These are phyloP conservation scores for Fraxinus anomala DNA, from an alignment of 257 asterid genomes.

Conservation along the genomic window DNA sequence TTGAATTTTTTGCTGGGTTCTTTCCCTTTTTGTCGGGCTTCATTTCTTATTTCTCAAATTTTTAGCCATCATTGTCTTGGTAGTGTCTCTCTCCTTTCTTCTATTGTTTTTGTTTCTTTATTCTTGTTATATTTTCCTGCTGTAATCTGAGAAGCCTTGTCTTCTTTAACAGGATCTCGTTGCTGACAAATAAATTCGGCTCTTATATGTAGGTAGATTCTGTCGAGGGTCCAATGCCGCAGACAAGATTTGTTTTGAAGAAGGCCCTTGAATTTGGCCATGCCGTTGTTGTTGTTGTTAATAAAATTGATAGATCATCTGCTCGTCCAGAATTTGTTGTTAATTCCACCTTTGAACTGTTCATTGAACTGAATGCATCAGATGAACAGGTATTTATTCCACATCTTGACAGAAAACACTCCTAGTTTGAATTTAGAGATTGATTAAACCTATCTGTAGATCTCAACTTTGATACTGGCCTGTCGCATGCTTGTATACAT, in stretches of 20 bases:
- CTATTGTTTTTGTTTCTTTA: neutral
- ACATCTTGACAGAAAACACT: neutral
- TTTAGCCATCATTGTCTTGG: neutral
- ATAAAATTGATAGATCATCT: slow-evolving; percentile 92
- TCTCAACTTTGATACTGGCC: neutral
- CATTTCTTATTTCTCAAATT: neutral
- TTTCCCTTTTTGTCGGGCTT: neutral
- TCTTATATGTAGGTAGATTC: slow-evolving; percentile 80
- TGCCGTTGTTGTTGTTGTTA: slow-evolving; percentile 94
- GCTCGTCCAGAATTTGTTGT: slow-evolving; percentile 96
- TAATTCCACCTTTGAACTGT: slow-evolving; percentile 92
- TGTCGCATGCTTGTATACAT: neutral
- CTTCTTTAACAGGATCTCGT: slow-evolving; percentile 12
- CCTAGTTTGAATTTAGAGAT: neutral
- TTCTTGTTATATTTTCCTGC: neutral
- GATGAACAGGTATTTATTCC: slow-evolving; percentile 81
- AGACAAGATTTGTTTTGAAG: slow-evolving; percentile 96
- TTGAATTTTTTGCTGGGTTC: neutral
- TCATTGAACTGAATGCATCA: slow-evolving; percentile 90
- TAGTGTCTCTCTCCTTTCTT: neutral
- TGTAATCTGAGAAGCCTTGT: neutral
- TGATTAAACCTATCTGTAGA: slow-evolving; percentile 6
- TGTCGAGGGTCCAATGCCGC: slow-evolving; percentile 99
- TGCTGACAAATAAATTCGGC: slow-evolving; percentile 29
- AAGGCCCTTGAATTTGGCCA: slow-evolving; percentile 99